phyloP scores from a whole-genome alignment of 345 rosid species.

The Rhizophora apiculata region DNA sequence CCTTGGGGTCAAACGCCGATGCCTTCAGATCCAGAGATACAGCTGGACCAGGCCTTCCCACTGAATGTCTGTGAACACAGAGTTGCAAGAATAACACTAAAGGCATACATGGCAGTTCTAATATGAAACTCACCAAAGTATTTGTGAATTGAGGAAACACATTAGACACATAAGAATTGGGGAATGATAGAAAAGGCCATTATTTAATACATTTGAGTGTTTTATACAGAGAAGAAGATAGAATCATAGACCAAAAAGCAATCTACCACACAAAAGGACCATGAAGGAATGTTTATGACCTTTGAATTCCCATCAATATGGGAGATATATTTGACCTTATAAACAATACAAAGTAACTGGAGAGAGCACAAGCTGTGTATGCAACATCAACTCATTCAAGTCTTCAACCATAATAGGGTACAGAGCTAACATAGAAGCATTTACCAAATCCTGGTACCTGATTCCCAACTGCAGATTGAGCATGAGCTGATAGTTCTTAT shows the following conservation, averaged over 20 bases:
- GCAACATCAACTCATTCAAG: not conserved
- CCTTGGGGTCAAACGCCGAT: constrained; percentile 89
- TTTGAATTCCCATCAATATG: not conserved
- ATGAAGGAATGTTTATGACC: too few species aligned
- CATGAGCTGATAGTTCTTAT: constrained; percentile 95
- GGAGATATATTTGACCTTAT: too few species aligned
- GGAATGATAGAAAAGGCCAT: too few species aligned
- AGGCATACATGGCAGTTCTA: too few species aligned
- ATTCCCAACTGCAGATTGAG: constrained; percentile 96
- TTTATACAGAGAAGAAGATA: too few species aligned
- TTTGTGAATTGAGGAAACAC: too few species aligned
- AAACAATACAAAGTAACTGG: too few species aligned
- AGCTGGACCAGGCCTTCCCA: constrained; percentile 89
- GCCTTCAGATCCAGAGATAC: constrained; percentile 80
- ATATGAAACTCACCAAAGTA: too few species aligned
- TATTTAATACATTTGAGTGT: too few species aligned
- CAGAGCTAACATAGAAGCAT: not conserved
- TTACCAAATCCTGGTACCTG: constrained; percentile 44
- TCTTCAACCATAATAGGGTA: not conserved
- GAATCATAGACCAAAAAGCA: too few species aligned
- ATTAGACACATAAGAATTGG: too few species aligned
- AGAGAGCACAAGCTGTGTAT: not conserved
- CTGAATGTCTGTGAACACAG: constrained; percentile 63
- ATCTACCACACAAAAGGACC: too few species aligned
- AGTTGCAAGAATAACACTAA: not conserved